Evolutionary conservation across 495 filamentous ascomycete species (phyloP), one percentile per base, ranked within the genome.

Genomic region (Evansstolkia leycettana): DNA sequence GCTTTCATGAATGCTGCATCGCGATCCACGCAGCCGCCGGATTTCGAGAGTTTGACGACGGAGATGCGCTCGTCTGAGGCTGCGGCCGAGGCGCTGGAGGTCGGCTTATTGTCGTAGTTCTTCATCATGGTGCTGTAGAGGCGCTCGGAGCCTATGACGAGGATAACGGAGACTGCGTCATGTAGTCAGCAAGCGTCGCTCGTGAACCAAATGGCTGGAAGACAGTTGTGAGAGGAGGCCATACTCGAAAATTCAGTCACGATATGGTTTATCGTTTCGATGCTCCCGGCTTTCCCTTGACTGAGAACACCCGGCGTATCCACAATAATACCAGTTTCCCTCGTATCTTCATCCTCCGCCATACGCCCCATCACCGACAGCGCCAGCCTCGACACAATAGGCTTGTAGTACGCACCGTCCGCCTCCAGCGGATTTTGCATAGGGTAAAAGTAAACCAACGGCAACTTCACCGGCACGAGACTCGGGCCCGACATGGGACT

Each of bases 401-500:
- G 73, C 55, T 75, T 82, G 53, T 78, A 94, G 9, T 88, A 51
- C 28, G 65, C 67, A 17, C 71, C 63, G 34, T 88, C 82, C 5
- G 84, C 82, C 40, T 90, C 80, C 8, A 65, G 46, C 2, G 84
- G 76, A 40, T 65, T 79, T 27, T 74, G 65, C 36, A 83, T 64
- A 7, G 87, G 87, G 57, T 85, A 87, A 46, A 83, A 83, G 47
- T 94, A 95, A n/a, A 87, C 84, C 36, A 96, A 57, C 13, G 92
- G 92, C 44, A 90, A 60, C 61, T 94, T 96, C 16, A 94, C 83
- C 1, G 90, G 86, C 11, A 90, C 73, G 9, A 76, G 71, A 41
- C 79, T 90, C 5, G 92, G 87, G 2, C 88, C 89, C 38, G 78
- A 89, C 44, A 85, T 93, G 1, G 90, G 88, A 50, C 82, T 87